Base-by-base conservation (phyloP, 176 grass and related monocot species). In the Paspalum vaginatum region DNA sequence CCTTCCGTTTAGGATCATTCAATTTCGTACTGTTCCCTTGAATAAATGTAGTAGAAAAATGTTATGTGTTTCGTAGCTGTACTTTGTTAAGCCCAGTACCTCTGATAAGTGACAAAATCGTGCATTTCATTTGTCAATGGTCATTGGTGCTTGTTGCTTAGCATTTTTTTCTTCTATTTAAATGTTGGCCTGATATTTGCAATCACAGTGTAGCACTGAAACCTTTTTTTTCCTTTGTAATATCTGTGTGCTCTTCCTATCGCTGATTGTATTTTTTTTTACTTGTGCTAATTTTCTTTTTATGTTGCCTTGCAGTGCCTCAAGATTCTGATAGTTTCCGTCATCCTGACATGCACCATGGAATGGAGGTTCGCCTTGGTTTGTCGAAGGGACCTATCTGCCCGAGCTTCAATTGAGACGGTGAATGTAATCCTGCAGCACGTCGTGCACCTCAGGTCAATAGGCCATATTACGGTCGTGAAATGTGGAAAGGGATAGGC, bases 361-460 rank as follows among this genome's bases (percentile, higher is more conserved):
- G 76, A 22, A 97, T 97, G 91, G 94, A 97, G 80, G 94, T 97
- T 75, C 89, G 85, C 61, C 91, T 97, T 75, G 87, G 94, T 46
- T 25, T 97, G 39, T 97, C 94, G 0, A 94, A 94, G 90, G 94
- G 91, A 44, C 94, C 87, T 20, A 79, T 85, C 59, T 83, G 75
- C 66, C 91, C 89, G 41, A 77, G 80, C 56, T 87, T 91, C 65
- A 86, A 81, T 66, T 91, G 65, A 88, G 85, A 3, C 41, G 60
- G 20, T 61, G 48, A 25, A 74, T 84, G 81, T 79, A 74, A 45
- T 47, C 49, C 20, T 64, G 60, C 11, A 18, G 56, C 49, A 74
- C 6, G 2, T 7, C 41, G n/a, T 71, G 55, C 51, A 55, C 26
- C 10, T 63, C 0, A 26, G 57, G 57, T 83, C 74, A 11, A 11